Base-by-base conservation (phyloP, 2,329 filamentous ascomycete species). In the Trichoderma simmonsii region DNA sequence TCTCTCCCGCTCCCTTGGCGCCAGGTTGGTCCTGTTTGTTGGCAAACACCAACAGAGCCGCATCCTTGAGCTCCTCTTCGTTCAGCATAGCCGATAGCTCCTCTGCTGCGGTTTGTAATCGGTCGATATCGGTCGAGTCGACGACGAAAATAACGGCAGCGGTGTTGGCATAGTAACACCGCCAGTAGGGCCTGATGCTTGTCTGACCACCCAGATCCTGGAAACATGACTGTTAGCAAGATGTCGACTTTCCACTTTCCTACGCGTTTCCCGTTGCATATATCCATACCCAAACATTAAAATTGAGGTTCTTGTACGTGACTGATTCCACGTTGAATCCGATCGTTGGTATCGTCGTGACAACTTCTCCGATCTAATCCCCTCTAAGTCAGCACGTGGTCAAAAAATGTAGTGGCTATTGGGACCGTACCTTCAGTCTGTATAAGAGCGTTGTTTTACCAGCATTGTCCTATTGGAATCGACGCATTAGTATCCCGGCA, bases 251-350 rank as follows among this genome's bases (percentile, higher is more conserved):
- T 12, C 14, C 36, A 21, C 15, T 32, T n/a, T 28, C 36, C 28
- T 9, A n/a, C 30, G 39, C 28, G 26, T 28, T 12, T 66, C 56
- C 24, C 56, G 8, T 34, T 28, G 57, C 4, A 28, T 80, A 9
- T 8, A 14, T 57, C 6, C 90, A 71, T 91, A 94, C 92, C 96
- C 96, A 99, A 79, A 99, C 96, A 80, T 98, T 98, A 82, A 99
- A 97, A 83, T 98, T 97, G 74, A 99, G 88, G 81, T 98, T 98
- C 83, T 95, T 95, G 87, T 99, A 99, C 77, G 94, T 96, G 75
- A 99, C 96, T 26, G 94, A 97, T 84, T 99, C 96, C 78, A 99
- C 96, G 82, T 99, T 99, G 87, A 99, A 99, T 73, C 96, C 96
- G 82, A 99, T 98, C 70, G 96, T 99, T 24, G 96, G 96, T 87